Base-by-base conservation (phyloP, 2,329 filamentous ascomycete species). In the Alternaria sp. region DNA sequence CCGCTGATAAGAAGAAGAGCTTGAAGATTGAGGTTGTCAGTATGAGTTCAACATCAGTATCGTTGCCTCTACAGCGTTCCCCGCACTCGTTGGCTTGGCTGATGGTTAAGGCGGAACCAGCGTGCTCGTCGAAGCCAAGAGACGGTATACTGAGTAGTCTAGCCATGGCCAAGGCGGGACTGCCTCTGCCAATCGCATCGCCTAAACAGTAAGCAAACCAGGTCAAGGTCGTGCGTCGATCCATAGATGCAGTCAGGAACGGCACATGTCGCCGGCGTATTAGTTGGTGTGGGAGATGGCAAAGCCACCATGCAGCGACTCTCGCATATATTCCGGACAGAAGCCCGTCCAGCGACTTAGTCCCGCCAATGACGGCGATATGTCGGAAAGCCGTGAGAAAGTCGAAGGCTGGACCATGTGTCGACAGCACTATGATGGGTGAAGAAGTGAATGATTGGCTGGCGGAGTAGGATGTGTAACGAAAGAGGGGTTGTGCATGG, bases 321-420 rank as follows among this genome's bases (percentile, higher is more conserved):
- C 7, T 60, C 57, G 57, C 52, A 51, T 5, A 51, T 9, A 43
- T 24, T n/a, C 43, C 39, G 57, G 57, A 32, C 28, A 54, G 28
- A n/a, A 34, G 24, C 4, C n/a, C 7, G n/a, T 49, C 20, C 18
- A 34, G 46, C 57, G 52, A 46, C 18, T 51, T 51, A 56, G 30
- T 38, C 24, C 57, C 57, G 51, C 57, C 57, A 60, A 60, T 52
- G 12, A 14, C 57, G 47, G 57, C 11, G 28, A 47, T 41, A 36
- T 12, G 16, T 52, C 47, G 57, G 57, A 47, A 52, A 51, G 28
- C 28, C 43, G 53, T 26, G 39, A 8, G 2, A 52, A 41, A 22
- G 18, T 39, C 16, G 42, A 24, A 4, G 28, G 24, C 12, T 46
- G 18, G 41, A 44, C 11, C 46, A 20, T 30, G 18, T 26, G 22